Conservation (phyloP, 768 basidiomycete species). For the Tulasnella calospora region DNA sequence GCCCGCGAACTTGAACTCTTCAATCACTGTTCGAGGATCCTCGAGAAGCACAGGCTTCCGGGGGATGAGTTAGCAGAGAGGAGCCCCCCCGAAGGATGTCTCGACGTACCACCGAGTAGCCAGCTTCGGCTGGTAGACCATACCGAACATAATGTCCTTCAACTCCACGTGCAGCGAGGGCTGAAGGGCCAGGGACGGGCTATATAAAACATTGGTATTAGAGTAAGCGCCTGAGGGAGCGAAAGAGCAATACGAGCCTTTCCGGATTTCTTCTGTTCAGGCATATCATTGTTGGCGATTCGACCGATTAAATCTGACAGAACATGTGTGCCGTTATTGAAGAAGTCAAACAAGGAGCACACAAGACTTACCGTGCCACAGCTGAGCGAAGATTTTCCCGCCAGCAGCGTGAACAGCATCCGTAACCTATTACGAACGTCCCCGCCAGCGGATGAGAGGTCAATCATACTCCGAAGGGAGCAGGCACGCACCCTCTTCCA, state of each 20-base stretch:
- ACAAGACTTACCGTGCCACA: constrained; percentile 41
- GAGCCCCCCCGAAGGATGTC: background rate
- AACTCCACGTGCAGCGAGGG: constrained; percentile 43
- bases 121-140: background rate
- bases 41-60: constrained; percentile 36
- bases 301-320: constrained; percentile 30
- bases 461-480: background rate
- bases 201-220: constrained; percentile 22
- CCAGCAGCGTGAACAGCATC: background rate
- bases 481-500: constrained; percentile 38
- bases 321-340: background rate
- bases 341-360: background rate
- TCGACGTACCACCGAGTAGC: background rate
- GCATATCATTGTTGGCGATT: constrained; percentile 32
- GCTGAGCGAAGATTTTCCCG: constrained; percentile 28
- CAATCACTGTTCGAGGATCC: constrained; percentile 43
- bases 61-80: background rate
- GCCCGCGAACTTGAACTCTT: constrained; percentile 44
- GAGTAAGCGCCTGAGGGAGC: background rate
- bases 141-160: background rate
- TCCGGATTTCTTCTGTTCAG: constrained; percentile 41
- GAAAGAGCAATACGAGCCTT: constrained; percentile 19
- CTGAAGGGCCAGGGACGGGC: constrained; percentile 47
- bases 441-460: background rate
- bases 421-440: constrained; percentile 28